Percentiles rank a stretch among this genome's conserved stretches.
Evolutionary conservation across 768 basidiomycete genomes (phyloP).

Genomic region (Nidularia pulvinata): DNA sequence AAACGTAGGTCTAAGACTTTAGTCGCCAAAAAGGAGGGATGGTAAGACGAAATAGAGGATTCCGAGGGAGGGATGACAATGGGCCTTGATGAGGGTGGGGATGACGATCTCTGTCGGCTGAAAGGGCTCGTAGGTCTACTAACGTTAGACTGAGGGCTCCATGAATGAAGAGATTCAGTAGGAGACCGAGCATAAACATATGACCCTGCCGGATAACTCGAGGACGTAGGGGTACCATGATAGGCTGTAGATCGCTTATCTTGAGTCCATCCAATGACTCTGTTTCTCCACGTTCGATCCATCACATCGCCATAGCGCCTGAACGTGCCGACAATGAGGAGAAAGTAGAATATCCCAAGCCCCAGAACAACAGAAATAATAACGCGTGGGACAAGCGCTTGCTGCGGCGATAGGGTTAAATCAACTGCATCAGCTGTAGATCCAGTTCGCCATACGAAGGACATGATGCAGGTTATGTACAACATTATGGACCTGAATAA

Average conservation of each 20-base stretch:
- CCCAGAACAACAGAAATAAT: constrained; percentile 43
- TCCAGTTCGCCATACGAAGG: constrained; percentile 60
- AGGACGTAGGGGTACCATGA: background rate
- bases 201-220: constrained; percentile 1
- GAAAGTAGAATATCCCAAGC: constrained; percentile 52
- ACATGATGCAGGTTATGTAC: constrained; percentile 55
- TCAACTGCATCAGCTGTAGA: constrained; percentile 23
- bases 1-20: constrained; percentile 1
- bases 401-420: constrained; percentile 16
- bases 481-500: constrained; percentile 51
- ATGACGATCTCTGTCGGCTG: too few relatives aligned
- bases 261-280: constrained; percentile 9
- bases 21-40: constrained; percentile 3
- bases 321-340: constrained; percentile 51
- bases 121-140: too few relatives aligned
- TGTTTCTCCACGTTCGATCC: constrained; percentile 27
- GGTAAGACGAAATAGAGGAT: background rate
- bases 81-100: background rate
- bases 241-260: background rate
- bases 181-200: background rate
- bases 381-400: constrained; percentile 35
- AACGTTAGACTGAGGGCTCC: too few relatives aligned
- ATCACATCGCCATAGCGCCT: constrained; percentile 45
- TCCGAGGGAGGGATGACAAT: background rate
- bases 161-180: too few relatives aligned